Conservation (phyloP, 805 yeast species). For the Candida maris region DNA sequence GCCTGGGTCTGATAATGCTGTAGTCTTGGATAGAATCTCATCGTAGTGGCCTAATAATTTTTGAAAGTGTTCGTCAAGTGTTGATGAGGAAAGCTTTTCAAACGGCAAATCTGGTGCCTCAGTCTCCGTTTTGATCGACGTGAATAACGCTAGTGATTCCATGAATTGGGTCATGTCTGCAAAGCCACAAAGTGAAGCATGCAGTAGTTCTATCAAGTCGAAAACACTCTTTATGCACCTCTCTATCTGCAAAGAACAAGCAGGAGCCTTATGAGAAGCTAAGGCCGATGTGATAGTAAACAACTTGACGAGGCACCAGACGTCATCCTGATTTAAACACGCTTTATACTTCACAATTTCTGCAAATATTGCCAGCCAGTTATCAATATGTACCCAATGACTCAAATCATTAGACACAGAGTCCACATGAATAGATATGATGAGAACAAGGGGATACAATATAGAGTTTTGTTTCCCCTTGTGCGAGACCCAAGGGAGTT, state of each 20-base stretch:
- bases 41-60: conserved; percentile 9
- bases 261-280: neutral
- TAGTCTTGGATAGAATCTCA: conserved; percentile 4
- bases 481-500: conserved; percentile 8
- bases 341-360: conserved; percentile 5
- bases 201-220: conserved; percentile 5
- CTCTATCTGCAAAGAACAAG: conserved; percentile 1
- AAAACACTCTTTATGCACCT: conserved; percentile 2
- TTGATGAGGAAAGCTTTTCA: conserved; percentile 6
- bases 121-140: conserved; percentile 2
- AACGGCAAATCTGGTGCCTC: neutral
- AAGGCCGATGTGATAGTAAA: conserved; percentile 13
- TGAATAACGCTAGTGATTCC: conserved; percentile 11
- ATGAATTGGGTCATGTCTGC: conserved; percentile 16
- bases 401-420: conserved; percentile 4
- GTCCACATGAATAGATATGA: conserved; percentile 18
- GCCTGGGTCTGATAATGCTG: neutral
- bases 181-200: conserved; percentile 18
- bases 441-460: conserved; percentile 16
- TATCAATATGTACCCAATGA: conserved; percentile 27
- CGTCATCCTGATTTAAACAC: conserved; percentile 14
- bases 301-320: conserved; percentile 17
- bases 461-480: conserved; percentile 11
- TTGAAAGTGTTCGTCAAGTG: conserved; percentile 7
- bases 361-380: conserved; percentile 22